Evolutionary conservation across 345 rosid species (phyloP).

Genomic region (Dipteronia dyeriana): DNA sequence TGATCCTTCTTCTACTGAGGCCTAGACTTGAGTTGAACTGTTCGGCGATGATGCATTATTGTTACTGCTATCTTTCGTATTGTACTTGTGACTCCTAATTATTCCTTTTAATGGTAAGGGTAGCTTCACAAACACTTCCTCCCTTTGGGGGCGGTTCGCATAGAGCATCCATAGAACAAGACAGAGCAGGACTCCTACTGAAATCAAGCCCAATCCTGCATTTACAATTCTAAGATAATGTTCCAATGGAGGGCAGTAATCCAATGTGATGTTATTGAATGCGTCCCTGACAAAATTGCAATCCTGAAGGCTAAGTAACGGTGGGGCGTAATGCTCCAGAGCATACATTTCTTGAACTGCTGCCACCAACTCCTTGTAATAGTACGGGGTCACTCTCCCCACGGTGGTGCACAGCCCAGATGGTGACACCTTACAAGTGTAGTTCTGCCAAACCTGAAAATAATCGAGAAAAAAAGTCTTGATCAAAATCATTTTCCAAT

Average conservation of each 20-base stretch:
- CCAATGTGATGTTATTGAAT: constrained; percentile 65
- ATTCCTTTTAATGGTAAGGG: constrained; percentile 30
- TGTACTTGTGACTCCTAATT: constrained; percentile 18
- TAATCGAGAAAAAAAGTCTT: background rate
- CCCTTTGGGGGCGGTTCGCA: constrained; percentile 99
- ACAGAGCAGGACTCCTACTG: constrained; percentile 85
- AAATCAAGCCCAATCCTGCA: constrained; percentile 81
- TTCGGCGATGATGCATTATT: background rate
- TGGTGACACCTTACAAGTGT: constrained; percentile 55
- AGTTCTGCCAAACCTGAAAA: constrained; percentile 77
- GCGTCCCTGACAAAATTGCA: constrained; percentile 86
- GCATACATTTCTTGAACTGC: constrained; percentile 88
- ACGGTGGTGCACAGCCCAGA: constrained; percentile 55
- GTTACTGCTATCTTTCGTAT: constrained; percentile 5
- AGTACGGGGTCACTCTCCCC: constrained; percentile 83
- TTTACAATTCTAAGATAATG: constrained; percentile 68
- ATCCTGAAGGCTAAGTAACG: constrained; percentile 79
- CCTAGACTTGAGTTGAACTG: constrained; percentile 34
- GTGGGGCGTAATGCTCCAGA: constrained; percentile 82
- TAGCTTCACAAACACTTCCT: constrained; percentile 80
- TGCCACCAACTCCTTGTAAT: constrained; percentile 57
- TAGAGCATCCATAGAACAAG: constrained; percentile 84
- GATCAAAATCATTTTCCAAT: background rate
- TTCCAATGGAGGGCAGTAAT: constrained; percentile 73
- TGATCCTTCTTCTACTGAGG: background rate